phyloP scores from a whole-genome alignment of 805 yeast species.

The Myxozyma udenii region DNA sequence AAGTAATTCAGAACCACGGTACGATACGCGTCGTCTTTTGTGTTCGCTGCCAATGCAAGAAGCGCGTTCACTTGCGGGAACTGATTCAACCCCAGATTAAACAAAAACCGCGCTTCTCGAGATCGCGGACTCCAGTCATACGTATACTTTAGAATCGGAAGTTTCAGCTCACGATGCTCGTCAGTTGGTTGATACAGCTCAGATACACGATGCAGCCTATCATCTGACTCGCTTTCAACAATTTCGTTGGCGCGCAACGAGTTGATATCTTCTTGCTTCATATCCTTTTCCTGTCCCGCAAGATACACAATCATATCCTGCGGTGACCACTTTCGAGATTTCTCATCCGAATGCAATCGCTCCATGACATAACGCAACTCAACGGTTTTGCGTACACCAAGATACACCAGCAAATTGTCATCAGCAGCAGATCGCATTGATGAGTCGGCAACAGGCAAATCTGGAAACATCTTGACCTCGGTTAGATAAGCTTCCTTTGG shows the following conservation, averaged over 20 bases:
- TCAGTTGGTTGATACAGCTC: slow-evolving; percentile 38
- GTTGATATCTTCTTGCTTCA: slow-evolving; percentile 37
- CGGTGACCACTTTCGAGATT: slow-evolving; percentile 37
- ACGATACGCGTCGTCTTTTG: slow-evolving; percentile 15
- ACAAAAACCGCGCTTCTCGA: slow-evolving; percentile 36
- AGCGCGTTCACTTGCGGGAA: slow-evolving; percentile 34
- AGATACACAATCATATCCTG: slow-evolving; percentile 40
- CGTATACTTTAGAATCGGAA: slow-evolving; percentile 36
- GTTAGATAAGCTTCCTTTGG: slow-evolving; percentile 39
- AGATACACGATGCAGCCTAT: slow-evolving; percentile 26
- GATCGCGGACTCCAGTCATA: slow-evolving; percentile 32
- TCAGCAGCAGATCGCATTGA: slow-evolving; percentile 25
- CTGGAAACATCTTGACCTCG: slow-evolving; percentile 39
- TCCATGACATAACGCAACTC: slow-evolving; percentile 41
- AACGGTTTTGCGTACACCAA: slow-evolving; percentile 42
- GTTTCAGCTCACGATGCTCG: slow-evolving; percentile 32
- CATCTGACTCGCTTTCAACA: slow-evolving; percentile 32
- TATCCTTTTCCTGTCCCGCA: slow-evolving; percentile 30
- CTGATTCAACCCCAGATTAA: slow-evolving; percentile 35
- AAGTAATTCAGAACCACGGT: slow-evolving; percentile 36
- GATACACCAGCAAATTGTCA: slow-evolving; percentile 31
- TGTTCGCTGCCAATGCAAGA: slow-evolving; percentile 23
- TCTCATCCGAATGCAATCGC: slow-evolving; percentile 33
- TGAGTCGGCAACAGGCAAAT: slow-evolving; percentile 37
- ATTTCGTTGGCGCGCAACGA: slow-evolving; percentile 35